Evolutionary conservation across 2,329 filamentous ascomycete genomes (phyloP).

Genomic region (Fusarium denticulatum): DNA sequence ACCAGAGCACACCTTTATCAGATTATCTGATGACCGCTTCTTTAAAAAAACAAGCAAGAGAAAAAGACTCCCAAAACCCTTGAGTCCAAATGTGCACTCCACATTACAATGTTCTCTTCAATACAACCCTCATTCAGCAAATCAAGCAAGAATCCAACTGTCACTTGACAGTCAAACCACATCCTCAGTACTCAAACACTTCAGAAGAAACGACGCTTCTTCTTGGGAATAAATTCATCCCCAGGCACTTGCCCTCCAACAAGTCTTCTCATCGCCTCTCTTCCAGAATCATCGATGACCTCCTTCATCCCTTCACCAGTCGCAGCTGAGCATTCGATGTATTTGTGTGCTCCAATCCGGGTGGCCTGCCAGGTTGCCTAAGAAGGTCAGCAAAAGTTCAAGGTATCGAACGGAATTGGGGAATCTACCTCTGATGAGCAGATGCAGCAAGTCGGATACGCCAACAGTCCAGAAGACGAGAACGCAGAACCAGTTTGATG

Average conservation of each 20-base stretch:
- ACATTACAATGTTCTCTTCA: neutral
- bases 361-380: conserved; percentile 48
- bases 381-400: no score
- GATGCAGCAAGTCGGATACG: conserved; percentile 46
- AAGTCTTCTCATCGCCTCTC: conserved; percentile 38
- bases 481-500: conserved; percentile 19
- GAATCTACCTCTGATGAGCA: conserved; percentile 9
- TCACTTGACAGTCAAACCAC: neutral
- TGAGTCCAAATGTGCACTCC: neutral
- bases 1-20: neutral
- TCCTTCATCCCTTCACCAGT: conserved; percentile 49
- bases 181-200: neutral
- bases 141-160: neutral
- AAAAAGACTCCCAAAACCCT: neutral
- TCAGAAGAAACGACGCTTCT: conserved; percentile 34
- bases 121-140: neutral
- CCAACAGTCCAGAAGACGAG: conserved; percentile 14
- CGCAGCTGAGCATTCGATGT: conserved; percentile 50
- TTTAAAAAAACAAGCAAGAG: neutral
- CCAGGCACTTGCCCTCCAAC: conserved; percentile 12
- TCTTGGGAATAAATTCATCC: conserved; percentile 16
- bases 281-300: conserved; percentile 43
- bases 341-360: conserved; percentile 44
- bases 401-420: rapidly evolving
- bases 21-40: neutral